Evolutionary conservation across 1,284 basidiomycete genomes (phyloP), one percentile per base, ranked within the genome.

Genomic region (Flammula alnicola): DNA sequence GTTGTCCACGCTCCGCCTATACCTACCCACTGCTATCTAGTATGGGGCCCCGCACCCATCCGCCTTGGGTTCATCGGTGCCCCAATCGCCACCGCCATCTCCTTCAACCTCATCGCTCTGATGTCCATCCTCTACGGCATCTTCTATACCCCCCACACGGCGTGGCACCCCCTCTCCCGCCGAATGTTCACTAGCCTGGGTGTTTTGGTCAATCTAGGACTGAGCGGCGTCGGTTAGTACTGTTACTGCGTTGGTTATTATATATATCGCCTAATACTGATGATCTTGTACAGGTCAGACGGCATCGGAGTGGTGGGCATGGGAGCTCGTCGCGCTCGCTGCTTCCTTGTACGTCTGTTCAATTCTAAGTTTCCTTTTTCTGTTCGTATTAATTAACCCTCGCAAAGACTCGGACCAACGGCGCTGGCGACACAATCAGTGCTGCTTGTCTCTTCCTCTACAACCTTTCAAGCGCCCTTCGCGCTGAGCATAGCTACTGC

Each of bases 31-130:
- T 14, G 10, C 23, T 8, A 14, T 32, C 39, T 43, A 88, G 91
- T 95, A 0, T 94, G 91, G 91, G 93, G 93, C 2, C 93, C 93
- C 0, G 71, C 78, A 23, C 71, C 81, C 2, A 69, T 95, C 45
- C 76, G 90, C 12, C 74, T 98, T 1, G 96, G 96, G 6, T 99
- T 95, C 69, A 84, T 94, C 51, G 96, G 96, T 7, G 95, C 95
- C 2, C 95, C 96, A 0, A 77, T 98, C 29, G 91, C 95, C 0
- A 93, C 92, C 0, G 89, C 91, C 0, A 79, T 96, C 51, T 91
- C 90, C 3, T 93, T 93, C 75, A 96, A 94, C 69, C 74, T 96
- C 25, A 88, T 95, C 50, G 81, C 85, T 8, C 33, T 89, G 30
- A 63, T 84, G 36, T 88, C 85, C 1, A 66, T 92, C 30, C 47